phyloP scores from a whole-genome alignment of 2,329 filamentous ascomycete genomes.

The Neofusicoccum cordaticola region DNA sequence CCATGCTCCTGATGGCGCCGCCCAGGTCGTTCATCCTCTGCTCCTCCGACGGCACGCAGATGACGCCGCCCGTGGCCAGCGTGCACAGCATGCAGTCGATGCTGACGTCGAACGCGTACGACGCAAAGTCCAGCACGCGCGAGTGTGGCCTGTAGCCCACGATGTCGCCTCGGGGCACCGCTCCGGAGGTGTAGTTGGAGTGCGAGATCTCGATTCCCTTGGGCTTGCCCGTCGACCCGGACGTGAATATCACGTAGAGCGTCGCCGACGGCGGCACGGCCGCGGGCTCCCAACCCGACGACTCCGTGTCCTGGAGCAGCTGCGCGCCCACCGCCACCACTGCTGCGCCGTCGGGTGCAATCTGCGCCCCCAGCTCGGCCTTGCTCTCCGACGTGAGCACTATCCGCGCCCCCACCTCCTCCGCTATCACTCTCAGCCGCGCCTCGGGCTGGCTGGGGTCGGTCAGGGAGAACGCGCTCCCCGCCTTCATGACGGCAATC shows the following conservation, averaged over 20 bases:
- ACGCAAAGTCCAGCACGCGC: slow-evolving; percentile 32
- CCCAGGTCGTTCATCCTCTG: slow-evolving; percentile 39
- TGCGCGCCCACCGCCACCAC: background rate
- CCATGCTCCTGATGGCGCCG: slow-evolving; percentile 48
- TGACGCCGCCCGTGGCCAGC: slow-evolving; percentile 48
- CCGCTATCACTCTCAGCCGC: background rate
- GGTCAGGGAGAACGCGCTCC: slow-evolving; percentile 25
- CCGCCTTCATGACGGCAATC: slow-evolving; percentile 38
- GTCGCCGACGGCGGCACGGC: background rate
- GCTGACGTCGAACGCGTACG: slow-evolving; percentile 56
- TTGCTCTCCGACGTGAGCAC: slow-evolving; percentile 14
- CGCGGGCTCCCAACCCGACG: background rate
- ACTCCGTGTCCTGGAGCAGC: background rate
- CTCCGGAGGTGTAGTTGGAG: slow-evolving; percentile 26
- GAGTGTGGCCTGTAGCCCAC: slow-evolving; percentile 7
- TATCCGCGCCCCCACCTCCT: background rate
- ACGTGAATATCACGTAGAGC: slow-evolving; percentile 64
- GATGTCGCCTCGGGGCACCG: background rate
- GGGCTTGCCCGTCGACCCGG: slow-evolving; percentile 14
- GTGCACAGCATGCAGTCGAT: slow-evolving; percentile 34
- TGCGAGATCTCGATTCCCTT: slow-evolving; percentile 23
- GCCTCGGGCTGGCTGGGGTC: slow-evolving; percentile 21
- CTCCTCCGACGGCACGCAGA: slow-evolving; percentile 56
- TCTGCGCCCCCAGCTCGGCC: slow-evolving; percentile 28
- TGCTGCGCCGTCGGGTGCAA: slow-evolving; percentile 29